A percentile compares a stretch with the other conserved stretches of the same genome.
phyloP scores from a whole-genome alignment of 345 rosid genomes.

The Hypericum perforatum region DNA sequence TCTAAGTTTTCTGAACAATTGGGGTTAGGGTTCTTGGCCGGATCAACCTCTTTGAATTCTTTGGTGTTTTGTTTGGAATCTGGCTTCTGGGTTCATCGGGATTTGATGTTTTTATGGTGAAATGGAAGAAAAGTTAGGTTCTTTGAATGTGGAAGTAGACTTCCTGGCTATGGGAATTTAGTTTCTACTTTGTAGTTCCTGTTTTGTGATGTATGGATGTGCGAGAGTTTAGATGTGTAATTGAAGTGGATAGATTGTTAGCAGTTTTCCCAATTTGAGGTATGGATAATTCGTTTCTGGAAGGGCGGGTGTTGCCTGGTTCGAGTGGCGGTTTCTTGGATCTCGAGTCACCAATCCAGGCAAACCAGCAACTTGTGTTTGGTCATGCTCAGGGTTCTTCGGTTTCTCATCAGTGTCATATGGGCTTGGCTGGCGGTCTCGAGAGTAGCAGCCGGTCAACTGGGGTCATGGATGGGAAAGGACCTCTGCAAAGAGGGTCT shows the following conservation, averaged over 20 bases:
- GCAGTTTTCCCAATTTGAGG: not conserved
- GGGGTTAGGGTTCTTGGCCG: not conserved
- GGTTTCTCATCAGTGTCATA: conserved; percentile 16
- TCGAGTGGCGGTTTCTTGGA: conserved; percentile 29
- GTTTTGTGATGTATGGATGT: too few species aligned
- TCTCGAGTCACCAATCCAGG: conserved; percentile 29
- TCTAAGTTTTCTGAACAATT: not conserved
- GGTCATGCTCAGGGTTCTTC: conserved; percentile 21
- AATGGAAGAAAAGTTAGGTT: too few species aligned
- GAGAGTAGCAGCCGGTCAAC: conserved; percentile 19
- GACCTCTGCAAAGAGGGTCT: conserved; percentile 13
- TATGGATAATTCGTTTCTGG: conserved; percentile 38
- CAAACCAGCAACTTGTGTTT: conserved; percentile 23
- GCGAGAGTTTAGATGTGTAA: too few species aligned
- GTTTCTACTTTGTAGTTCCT: too few species aligned
- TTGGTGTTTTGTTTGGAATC: not conserved
- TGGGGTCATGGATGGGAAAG: conserved; percentile 25
- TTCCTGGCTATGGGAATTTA: too few species aligned
- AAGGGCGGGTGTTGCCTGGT: conserved; percentile 36
- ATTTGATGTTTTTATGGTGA: too few species aligned
- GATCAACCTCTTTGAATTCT: not conserved
- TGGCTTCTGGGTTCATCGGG: too few species aligned
- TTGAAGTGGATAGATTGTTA: too few species aligned
- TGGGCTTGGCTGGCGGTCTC: conserved; percentile 20
- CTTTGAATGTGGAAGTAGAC: too few species aligned